Conservation (phyloP, 345 rosid genomes). For the Lepidium didymum region DNA sequence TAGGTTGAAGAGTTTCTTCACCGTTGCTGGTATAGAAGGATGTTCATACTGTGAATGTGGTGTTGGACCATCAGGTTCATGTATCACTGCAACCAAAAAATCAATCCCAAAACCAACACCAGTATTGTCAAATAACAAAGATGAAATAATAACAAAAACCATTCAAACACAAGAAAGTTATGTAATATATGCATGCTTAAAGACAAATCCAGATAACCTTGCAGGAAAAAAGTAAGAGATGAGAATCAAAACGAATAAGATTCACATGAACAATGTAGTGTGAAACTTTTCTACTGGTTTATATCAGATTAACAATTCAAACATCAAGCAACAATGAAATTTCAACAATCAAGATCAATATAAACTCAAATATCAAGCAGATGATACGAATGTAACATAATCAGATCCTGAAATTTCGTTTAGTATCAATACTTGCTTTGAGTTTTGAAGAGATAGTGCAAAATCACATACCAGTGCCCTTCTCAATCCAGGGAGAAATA, state of each 20-base stretch:
- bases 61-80: conserved; percentile 80
- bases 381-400: no score
- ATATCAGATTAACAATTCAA: neutral
- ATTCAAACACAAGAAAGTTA: neutral
- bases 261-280: neutral
- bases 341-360: neutral
- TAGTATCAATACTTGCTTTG: no score
- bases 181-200: neutral
- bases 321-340: neutral
- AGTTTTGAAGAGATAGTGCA: no score
- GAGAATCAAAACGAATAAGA: neutral
- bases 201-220: neutral
- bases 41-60: conserved; percentile 82
- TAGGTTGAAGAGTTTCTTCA: conserved; percentile 88
- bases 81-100: conserved; percentile 57
- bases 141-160: neutral
- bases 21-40: conserved; percentile 94
- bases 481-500: conserved; percentile 93
- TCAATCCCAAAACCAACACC: neutral
- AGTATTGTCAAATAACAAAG: neutral
- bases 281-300: neutral
- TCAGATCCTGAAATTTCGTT: no score
- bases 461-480: conserved; percentile 64
- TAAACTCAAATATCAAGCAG: neutral
- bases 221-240: neutral